These are phyloP conservation scores for Penicillium paneum DNA, from an alignment of 2,329 filamentous ascomycete species.

Conservation along the genomic window DNA sequence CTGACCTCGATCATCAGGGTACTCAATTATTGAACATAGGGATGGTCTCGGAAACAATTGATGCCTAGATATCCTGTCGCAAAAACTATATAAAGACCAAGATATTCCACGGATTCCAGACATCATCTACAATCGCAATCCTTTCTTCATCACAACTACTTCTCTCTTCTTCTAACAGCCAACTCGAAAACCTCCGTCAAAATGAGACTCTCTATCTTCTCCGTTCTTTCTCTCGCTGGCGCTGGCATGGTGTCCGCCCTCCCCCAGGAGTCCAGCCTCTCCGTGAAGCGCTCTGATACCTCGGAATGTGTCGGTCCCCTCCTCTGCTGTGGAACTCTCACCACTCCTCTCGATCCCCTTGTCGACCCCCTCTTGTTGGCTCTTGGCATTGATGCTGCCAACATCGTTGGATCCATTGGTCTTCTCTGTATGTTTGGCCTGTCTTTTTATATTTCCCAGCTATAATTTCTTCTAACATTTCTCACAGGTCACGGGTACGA, in stretches of 20 bases:
- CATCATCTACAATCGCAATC: constrained; percentile 2
- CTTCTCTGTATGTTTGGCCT: constrained; percentile 24
- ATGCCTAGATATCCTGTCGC: not conserved
- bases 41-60: not conserved
- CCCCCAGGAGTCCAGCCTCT: constrained; percentile 10
- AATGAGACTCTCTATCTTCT: constrained; percentile 31
- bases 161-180: not conserved
- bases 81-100: constrained; percentile 9
- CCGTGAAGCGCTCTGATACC: constrained; percentile 14
- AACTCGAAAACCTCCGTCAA: constrained; percentile 8
- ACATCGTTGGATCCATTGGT: constrained; percentile 29
- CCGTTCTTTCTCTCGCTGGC: constrained; percentile 29
- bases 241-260: constrained; percentile 30
- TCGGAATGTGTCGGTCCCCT: constrained; percentile 20
- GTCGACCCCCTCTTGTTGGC: constrained; percentile 26
- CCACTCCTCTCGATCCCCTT: constrained; percentile 28
- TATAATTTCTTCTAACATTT: not conserved
- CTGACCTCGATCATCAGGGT: constrained; percentile 5
- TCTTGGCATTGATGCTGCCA: constrained; percentile 24
- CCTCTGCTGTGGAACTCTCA: constrained; percentile 30
- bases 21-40: not conserved
- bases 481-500: constrained; percentile 25
- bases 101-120: not conserved
- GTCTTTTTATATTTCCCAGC: no score
- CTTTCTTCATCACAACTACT: not conserved